Base-by-base conservation (phyloP, 176 grass and related monocot genomes). In the Oryza meridionalis region DNA sequence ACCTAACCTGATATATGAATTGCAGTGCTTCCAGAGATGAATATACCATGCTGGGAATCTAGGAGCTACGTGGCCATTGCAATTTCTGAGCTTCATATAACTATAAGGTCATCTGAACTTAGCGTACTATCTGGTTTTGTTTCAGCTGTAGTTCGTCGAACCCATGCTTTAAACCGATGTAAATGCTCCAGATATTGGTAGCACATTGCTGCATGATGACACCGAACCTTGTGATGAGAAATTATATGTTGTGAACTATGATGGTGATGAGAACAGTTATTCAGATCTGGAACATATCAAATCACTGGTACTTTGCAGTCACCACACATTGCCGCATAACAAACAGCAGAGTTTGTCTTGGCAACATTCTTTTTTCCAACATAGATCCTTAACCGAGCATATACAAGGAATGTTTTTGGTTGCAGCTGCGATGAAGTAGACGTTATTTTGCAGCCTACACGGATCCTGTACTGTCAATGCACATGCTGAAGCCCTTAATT, bases 351-450 rank as follows among this genome's bases (percentile, higher is more conserved):
- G 25, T 49, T 50, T 19, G n/a, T n/a, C n/a, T n/a, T 51, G 45
- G 45, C 50, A 32, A 74, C 45, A 50, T 74, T 27, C 47, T 74
- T 74, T 29, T 62, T 62, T 24, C 4, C 7, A 5, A 37, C 8
- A 74, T 19, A 16, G 45, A 74, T 51, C 72, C n/a, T 73, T 29
- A 29, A 45, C 32, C 70, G 7, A 40, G 6, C 29, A 58, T 25
- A 62, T 62, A 24, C 58, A 29, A 37, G 49, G 70, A 86, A 81
- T 75, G 77, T 81, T 81, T 81, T 76, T 44, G 45, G 70, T 81
- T 32, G 45, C 19, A 51, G 45, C 45, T 49, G 43, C 43, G 7
- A 16, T 14, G 15, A 11, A 74, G 26, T 74, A 51, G 24, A 73
- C 53, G 53, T 58, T 58, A 58, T 58, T 24, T n/a, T 62, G 13